Evolutionary conservation across 129 eudicot genomes (phyloP), one percentile per base, ranked within the genome.

Genomic region (Oenanthe sinensis): DNA sequence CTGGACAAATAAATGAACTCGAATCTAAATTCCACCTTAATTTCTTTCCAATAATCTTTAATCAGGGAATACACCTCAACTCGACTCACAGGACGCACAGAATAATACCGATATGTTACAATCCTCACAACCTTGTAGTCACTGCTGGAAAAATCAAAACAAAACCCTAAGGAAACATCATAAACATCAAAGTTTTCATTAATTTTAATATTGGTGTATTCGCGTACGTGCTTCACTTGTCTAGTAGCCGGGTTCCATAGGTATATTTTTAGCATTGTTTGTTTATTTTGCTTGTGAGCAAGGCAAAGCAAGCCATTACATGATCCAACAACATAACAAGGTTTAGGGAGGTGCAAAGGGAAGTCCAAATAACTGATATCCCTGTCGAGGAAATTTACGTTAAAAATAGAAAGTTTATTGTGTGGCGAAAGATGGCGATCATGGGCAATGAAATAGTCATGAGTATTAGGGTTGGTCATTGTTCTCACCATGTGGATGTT

Each of bases 41-140:
- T 20, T 48, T 47, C 28, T 75, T 58, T 79, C 82, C 77, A 79
- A 9, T 54, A 71, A 79, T 50, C 39, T 0, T 12, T 17, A 2
- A n/a, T 79, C 77, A 71, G 12, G 0, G 70, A 68, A 28, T 79
- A 79, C 22, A 70, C 69, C 49, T 68, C 55, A 0, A 74, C 26
- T 45, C 13, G 39, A 71, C 33, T 15, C 30, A n/a, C n/a, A n/a
- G n/a, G n/a, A n/a, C 13, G n/a, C 1, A 0, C 1, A 5, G 2
- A 2, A n/a, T n/a, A n/a, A n/a, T n/a, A n/a, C n/a, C n/a, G n/a
- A n/a, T n/a, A n/a, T 8, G 40, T 36, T 2, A 46, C 47, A 71
- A 79, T 71, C 45, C 44, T 79, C 37, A 79, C 77, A 71, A 79
- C 69, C 50, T 79, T 79, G 17, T 71, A 79, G 26, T 79, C 82